Base-by-base conservation (phyloP, 2,329 filamentous ascomycete genomes). In the Aspergillus ibericus region DNA sequence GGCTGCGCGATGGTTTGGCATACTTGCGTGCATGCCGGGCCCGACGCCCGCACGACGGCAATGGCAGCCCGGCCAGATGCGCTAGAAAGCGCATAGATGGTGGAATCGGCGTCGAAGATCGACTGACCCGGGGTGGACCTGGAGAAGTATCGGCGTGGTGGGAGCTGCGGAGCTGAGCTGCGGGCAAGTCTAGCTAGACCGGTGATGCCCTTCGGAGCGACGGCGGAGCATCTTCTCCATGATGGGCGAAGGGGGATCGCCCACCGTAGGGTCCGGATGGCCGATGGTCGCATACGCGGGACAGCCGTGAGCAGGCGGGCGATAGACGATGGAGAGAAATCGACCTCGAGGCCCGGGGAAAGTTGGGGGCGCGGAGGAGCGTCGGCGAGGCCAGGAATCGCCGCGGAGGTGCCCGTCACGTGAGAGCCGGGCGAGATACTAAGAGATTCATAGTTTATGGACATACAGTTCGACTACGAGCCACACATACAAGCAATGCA, bases 11-110 rank as follows among this genome's bases (percentile, higher is more conserved):
- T 32, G 29, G 9, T 10, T 16, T 36, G 16, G 60, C 77, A 67
- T 79, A 91, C 88, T 68, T 87, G 80, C 59, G 84, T 75, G 74
- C 90, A 93, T 46, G 87, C 85, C 27, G 90, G 83, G 0, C 95
- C 95, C 4, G 95, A 97, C 25, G 96, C 82, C 13, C 95, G 86
- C 53, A 98, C 87, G 35, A 98, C 88, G 1, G 93, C 93, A 72
- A 99, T 96, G 1, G 92, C 95, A 44, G 92, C 92, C 71, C 87
- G 87, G 1, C 93, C 95, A 10, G 89, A 81, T 0, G 91, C 92
- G 0, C 93, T 96, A 0, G 93, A 97, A 0, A 98, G 79, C 0
- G 95, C 95, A 74, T 96, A 98, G 54, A 99, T 96, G 1, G 93
- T 98, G 3, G 74, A 72, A 12, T 76, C 71, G 1, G 62, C 63